phyloP scores from a whole-genome alignment of 176 grass and related monocot species.

The Coix lacrymajobi region DNA sequence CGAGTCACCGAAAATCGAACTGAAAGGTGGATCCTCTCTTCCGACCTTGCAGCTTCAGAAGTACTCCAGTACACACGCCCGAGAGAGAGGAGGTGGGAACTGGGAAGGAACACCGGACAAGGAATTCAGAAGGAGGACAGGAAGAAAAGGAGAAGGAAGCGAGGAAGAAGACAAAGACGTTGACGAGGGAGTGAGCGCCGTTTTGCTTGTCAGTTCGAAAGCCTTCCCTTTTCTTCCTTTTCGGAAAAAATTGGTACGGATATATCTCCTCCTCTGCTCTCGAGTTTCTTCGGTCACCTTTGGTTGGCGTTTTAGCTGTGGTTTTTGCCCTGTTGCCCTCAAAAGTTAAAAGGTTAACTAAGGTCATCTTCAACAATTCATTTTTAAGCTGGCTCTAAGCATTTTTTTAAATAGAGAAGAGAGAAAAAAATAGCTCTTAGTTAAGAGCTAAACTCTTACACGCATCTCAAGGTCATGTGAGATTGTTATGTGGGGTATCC shows the following conservation, averaged over 20 bases:
- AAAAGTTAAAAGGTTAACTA: no score
- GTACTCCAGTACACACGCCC: background rate
- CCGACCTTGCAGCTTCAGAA: background rate
- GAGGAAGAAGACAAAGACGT: conserved; percentile 43
- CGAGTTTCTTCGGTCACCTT: no score
- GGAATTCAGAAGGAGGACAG: background rate
- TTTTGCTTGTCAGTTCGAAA: conserved; percentile 34
- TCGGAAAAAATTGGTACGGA: background rate
- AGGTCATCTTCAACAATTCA: no score
- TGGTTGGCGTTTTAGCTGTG: no score
- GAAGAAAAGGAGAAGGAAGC: background rate
- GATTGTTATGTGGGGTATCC: no score
- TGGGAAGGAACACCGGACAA: background rate
- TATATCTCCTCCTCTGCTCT: no score
- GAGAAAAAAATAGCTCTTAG: no score
- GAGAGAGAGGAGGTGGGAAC: background rate
- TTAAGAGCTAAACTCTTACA: no score
- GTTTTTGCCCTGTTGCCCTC: no score
- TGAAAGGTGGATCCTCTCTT: background rate
- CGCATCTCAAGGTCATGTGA: no score
- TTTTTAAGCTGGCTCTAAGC: no score
- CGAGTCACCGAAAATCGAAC: background rate
- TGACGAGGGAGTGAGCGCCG: conserved; percentile 44
- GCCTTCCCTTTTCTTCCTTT: background rate
- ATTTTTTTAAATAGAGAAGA: no score